Base-by-base conservation (phyloP, 805 yeast genomes). In the Ogataea glucozyma region DNA sequence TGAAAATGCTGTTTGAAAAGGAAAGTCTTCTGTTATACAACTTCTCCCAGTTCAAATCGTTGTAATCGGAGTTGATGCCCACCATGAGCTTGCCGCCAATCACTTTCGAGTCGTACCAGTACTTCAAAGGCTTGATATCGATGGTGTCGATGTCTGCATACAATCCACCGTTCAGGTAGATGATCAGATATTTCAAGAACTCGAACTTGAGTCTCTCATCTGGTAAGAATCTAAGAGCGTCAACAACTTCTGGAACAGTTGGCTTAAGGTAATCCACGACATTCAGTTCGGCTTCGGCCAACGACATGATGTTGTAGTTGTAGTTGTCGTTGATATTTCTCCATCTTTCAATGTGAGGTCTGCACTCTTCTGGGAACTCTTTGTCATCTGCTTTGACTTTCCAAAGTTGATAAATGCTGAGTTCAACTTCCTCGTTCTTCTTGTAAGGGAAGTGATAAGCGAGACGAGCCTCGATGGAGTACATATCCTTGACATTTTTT, bases 121-220 rank as follows among this genome's bases (percentile, higher is more conserved):
- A 49, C 36, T 45, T 47, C 18, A 55, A 32, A 3, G 79, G 79
- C 47, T 69, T 77, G 47, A 71, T 65, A 7, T 78, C 72, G 44
- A 61, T 62, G 0, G 82, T 76, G 55, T 78, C 82, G 24, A 76
- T 74, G 51, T 78, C 83, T 4, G 79, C 70, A 50, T 76, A 78
- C 7, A 73, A 71, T 7, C 83, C 83, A 32, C 83, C 83, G 26
- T 64, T 57, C 9, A 79, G 71, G 46, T 56, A 75, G 10, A 76
- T 50, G 13, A 75, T 64, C 44, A 76, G 64, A 51, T 78, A 78
- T 41, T 79, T 63, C 58, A 77, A 70, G 49, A 77, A 76, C 56
- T 78, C 82, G 66, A 72, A 73, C 47, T 63, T 61, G 41, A 72
- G 58, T 31, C 76, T 68, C 19, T 66, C 73, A 58, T 77, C 77